These are phyloP conservation scores for Piper longum DNA, from an alignment of 164 flowering plant species.

Conservation along the genomic window DNA sequence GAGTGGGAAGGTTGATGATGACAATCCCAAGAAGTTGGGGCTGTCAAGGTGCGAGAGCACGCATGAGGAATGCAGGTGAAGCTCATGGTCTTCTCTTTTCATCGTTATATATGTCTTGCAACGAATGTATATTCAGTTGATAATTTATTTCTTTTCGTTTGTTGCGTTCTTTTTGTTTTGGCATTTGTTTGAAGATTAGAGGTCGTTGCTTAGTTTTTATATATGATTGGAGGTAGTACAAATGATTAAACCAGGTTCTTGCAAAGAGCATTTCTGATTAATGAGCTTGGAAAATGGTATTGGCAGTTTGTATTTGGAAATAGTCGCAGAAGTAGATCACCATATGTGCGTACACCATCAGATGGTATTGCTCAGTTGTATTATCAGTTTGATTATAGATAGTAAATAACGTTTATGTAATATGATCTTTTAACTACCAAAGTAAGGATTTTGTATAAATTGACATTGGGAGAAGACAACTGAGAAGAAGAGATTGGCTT, in stretches of 20 bases:
- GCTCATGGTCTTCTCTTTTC: neutral
- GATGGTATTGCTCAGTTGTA: neutral
- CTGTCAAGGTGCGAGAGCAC: slow-evolving; percentile 30
- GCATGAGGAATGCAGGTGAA: slow-evolving; percentile 55
- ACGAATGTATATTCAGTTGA: neutral
- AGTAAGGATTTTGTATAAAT: too few relatives aligned
- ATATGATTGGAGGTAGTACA: neutral
- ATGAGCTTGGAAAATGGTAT: neutral
- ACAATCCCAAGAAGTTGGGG: slow-evolving; percentile 20
- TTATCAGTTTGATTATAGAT: too few relatives aligned
- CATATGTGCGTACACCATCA: neutral
- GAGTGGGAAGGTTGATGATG: slow-evolving; percentile 6
- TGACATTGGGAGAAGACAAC: too few relatives aligned
- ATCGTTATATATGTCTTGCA: neutral
- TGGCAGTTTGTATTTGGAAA: neutral
- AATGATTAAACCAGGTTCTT: neutral
- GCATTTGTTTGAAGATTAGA: neutral
- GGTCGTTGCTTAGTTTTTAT: neutral
- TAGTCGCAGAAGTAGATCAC: neutral
- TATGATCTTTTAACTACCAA: too few relatives aligned
- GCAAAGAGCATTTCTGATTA: neutral
- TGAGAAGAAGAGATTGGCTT: too few relatives aligned
- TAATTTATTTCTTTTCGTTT: neutral
- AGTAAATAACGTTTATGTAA: too few relatives aligned
- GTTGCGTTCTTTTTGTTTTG: neutral